Percentiles rank a stretch among this genome's conserved stretches.
Conservation (phyloP, 106 monocot genomes). For the Apostasia shenzhenica region DNA sequence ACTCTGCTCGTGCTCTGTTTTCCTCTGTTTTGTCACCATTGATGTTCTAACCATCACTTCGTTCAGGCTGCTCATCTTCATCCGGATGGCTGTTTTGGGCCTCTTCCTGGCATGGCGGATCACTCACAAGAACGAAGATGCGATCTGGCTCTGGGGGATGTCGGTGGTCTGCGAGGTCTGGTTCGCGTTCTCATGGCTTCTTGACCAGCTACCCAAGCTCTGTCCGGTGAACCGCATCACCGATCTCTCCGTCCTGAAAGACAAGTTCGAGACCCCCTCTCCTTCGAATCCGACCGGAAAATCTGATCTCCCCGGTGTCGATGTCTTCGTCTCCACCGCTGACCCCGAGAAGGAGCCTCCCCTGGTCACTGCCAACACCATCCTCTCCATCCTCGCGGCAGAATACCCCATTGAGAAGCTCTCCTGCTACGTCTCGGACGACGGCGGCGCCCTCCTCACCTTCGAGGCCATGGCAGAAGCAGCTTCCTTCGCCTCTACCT, state of each 20-base stretch:
- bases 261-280: conserved; percentile 35
- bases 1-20: not conserved
- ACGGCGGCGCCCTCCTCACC: conserved; percentile 12
- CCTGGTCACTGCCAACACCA: conserved; percentile 52
- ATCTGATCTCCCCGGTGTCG: conserved; percentile 60
- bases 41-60: not conserved
- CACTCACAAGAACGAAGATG: conserved; percentile 44
- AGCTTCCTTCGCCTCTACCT: conserved; percentile 42
- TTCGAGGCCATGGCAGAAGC: conserved; percentile 42
- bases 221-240: conserved; percentile 55
- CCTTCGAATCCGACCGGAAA: conserved; percentile 31
- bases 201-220: conserved; percentile 70
- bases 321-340: conserved; percentile 61
- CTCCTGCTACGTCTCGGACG: conserved; percentile 14
- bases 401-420: conserved; percentile 15
- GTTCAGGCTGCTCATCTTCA: conserved; percentile 36
- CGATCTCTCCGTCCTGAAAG: conserved; percentile 37
- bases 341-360: conserved; percentile 65
- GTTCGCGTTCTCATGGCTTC: conserved; percentile 79
- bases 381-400: conserved; percentile 34
- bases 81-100: conserved; percentile 35
- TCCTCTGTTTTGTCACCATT: not conserved
- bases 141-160: conserved; percentile 75
- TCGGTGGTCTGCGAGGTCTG: conserved; percentile 65
- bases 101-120: conserved; percentile 55